These are phyloP conservation scores for Juncus effusus DNA, from an alignment of 176 grass and related monocot genomes.

Conservation along the genomic window DNA sequence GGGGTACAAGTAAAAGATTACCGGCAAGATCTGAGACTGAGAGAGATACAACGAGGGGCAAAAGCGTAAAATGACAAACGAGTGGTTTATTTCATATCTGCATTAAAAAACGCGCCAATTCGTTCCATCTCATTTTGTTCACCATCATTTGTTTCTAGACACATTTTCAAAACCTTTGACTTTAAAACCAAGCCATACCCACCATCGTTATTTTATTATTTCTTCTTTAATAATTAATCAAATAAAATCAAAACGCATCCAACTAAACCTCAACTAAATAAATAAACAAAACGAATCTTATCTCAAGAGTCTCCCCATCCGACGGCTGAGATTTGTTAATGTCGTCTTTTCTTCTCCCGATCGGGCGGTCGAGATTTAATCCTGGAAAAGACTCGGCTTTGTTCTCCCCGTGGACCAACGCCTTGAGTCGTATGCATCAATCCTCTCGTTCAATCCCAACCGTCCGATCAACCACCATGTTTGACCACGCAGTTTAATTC, in stretches of 20 bases:
- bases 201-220: background rate
- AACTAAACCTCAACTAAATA: slow-evolving; percentile 18
- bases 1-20: background rate
- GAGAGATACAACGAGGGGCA: slow-evolving; percentile 18
- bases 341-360: too few species aligned
- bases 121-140: background rate
- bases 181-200: slow-evolving; percentile 29
- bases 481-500: too few species aligned
- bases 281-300: slow-evolving; percentile 20
- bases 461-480: background rate
- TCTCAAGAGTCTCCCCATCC: slow-evolving; percentile 27
- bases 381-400: background rate
- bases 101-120: slow-evolving; percentile 27
- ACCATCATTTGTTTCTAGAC: slow-evolving; percentile 23
- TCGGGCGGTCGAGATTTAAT: too few species aligned
- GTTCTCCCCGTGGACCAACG: slow-evolving; percentile 17
- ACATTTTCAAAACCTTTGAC: slow-evolving; percentile 43
- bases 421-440: slow-evolving; percentile 15
- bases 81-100: slow-evolving; percentile 15
- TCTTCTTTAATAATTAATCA: background rate
- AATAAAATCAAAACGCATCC: background rate
- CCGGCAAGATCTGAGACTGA: slow-evolving; percentile 3
- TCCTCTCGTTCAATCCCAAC: slow-evolving; percentile 7
- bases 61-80: background rate
- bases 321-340: background rate